Percentiles rank a stretch among this genome's conserved stretches.
Conservation (phyloP, 495 filamentous ascomycete species). For the Podospora fimiseda region DNA sequence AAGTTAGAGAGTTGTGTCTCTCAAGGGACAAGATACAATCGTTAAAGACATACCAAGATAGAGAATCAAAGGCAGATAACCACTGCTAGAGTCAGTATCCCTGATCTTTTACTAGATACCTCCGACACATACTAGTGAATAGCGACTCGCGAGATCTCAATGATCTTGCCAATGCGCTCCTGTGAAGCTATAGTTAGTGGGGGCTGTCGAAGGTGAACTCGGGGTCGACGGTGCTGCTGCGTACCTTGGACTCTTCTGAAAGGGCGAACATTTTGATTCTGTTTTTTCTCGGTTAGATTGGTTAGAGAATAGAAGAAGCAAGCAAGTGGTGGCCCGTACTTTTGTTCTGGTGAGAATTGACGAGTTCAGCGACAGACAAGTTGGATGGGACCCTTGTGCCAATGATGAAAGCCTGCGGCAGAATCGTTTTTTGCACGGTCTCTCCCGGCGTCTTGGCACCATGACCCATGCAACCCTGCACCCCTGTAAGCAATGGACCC, state of each 20-base stretch:
- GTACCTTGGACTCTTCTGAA: slow-evolving; percentile 94
- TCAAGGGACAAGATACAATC: background rate
- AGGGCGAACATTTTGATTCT: slow-evolving; percentile 66
- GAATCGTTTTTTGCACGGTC: slow-evolving; percentile 17
- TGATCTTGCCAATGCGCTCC: slow-evolving; percentile 94
- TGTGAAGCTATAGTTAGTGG: slow-evolving; percentile 29
- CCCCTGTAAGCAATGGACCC: background rate
- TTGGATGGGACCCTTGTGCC: background rate
- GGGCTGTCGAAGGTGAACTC: background rate
- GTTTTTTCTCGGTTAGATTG: background rate
- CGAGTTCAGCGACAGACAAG: background rate
- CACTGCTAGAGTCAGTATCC: slow-evolving; percentile 52
- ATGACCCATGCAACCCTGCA: background rate
- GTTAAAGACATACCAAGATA: slow-evolving; percentile 70
- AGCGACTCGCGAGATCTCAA: slow-evolving; percentile 89
- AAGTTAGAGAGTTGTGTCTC: slow-evolving; percentile 19
- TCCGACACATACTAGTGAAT: slow-evolving; percentile 77
- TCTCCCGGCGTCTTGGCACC: slow-evolving; percentile 4
- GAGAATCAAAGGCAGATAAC: slow-evolving; percentile 92
- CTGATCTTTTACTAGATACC: slow-evolving; percentile 6
- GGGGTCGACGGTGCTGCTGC: slow-evolving; percentile 2
- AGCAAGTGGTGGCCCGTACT: background rate
- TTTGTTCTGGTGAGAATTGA: background rate
- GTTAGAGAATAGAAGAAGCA: background rate
- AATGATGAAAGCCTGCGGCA: slow-evolving; percentile 12